Evolutionary conservation across 2,329 filamentous ascomycete species (phyloP).

Genomic region (Saccharata proteae): DNA sequence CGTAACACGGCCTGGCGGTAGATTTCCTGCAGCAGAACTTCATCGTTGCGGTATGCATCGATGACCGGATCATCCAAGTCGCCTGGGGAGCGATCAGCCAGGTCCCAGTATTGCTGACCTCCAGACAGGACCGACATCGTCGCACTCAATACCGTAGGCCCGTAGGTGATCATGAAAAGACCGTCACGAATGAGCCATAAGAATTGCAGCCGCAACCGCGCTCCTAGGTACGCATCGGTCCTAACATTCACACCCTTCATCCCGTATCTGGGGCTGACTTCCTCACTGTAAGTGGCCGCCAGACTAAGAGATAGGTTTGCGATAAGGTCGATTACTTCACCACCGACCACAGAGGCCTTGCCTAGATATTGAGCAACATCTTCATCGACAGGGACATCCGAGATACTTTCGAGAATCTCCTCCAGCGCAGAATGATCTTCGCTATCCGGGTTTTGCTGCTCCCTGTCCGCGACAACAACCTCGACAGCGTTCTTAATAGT

Average conservation of each 20-base stretch:
- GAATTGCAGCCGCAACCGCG: slow-evolving; percentile 26
- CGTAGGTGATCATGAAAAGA: slow-evolving; percentile 57
- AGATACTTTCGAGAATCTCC: slow-evolving; percentile 1
- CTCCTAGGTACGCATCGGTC: slow-evolving; percentile 2
- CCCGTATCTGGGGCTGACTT: background rate
- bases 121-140: slow-evolving; percentile 51
- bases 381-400: slow-evolving; percentile 6
- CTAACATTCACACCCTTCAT: background rate
- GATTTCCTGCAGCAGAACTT: slow-evolving; percentile 38
- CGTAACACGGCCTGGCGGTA: slow-evolving; percentile 60
- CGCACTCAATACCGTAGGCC: slow-evolving; percentile 55
- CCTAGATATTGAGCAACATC: slow-evolving; percentile 2
- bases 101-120: slow-evolving; percentile 28
- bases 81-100: slow-evolving; percentile 15
- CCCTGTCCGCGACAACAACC: slow-evolving; percentile 18
- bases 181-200: slow-evolving; percentile 60
- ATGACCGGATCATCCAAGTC: slow-evolving; percentile 24
- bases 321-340: slow-evolving; percentile 2
- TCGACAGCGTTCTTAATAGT: slow-evolving; percentile 4
- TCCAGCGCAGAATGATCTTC: slow-evolving; percentile 1
- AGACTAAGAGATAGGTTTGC: slow-evolving; percentile 3
- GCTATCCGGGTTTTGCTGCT: slow-evolving; percentile 13
- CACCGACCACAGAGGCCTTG: slow-evolving; percentile 2
- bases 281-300: slow-evolving; percentile 2
- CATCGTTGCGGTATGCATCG: slow-evolving; percentile 45